These are phyloP conservation scores for Platanthera zijinensis DNA, from an alignment of 106 monocot species.

Conservation along the genomic window DNA sequence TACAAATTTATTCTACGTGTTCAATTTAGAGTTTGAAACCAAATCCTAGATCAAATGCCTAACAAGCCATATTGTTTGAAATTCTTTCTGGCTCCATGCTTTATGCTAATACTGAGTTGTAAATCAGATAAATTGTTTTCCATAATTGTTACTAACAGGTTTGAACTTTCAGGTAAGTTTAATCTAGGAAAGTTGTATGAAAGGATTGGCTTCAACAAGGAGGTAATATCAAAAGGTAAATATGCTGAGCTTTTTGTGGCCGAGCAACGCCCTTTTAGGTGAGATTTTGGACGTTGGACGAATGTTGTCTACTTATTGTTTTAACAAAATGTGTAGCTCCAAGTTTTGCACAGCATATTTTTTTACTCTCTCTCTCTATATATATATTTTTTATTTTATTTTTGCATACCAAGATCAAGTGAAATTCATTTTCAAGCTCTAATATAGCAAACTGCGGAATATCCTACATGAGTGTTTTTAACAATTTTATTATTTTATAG, in stretches of 20 bases:
- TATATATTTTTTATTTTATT: no score
- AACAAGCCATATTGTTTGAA: background rate
- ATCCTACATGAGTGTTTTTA: background rate
- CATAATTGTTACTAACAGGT: conserved; percentile 9
- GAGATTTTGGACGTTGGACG: background rate
- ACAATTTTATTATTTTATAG: background rate
- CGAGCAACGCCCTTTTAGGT: conserved; percentile 90
- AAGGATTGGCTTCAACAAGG: conserved; percentile 84
- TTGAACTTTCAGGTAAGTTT: conserved; percentile 52
- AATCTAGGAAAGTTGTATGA: conserved; percentile 83
- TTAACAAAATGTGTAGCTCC: background rate
- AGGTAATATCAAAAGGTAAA: conserved; percentile 80
- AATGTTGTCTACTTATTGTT: background rate
- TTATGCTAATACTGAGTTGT: background rate
- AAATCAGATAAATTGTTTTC: conserved; percentile 4
- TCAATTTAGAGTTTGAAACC: background rate
- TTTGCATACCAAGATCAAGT: background rate
- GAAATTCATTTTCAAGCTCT: background rate
- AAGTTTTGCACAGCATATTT: background rate
- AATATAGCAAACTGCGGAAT: background rate
- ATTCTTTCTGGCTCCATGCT: conserved; percentile 1
- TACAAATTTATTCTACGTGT: background rate
- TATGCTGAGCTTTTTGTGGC: conserved; percentile 79
- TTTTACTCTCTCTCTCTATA: background rate
- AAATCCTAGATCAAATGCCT: background rate